phyloP scores from a whole-genome alignment of 495 filamentous ascomycete species.

The Penicillium daleae region DNA sequence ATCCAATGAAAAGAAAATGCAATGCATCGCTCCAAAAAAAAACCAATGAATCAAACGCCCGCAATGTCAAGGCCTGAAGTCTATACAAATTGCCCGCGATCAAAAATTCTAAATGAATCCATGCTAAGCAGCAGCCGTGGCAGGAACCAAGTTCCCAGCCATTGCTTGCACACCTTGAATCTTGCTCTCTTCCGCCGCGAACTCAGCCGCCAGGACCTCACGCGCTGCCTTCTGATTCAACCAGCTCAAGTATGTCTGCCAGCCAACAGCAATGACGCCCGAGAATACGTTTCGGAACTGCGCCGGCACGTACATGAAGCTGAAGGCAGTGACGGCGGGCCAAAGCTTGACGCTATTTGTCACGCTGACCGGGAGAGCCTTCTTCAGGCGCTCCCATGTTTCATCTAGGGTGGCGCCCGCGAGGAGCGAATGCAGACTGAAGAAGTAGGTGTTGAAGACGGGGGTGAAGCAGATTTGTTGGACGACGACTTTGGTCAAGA shows the following conservation, averaged over 20 bases:
- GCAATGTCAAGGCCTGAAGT: constrained; percentile 16
- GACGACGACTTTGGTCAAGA: constrained; percentile 75
- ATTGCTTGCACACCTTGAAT: constrained; percentile 7
- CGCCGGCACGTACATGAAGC: constrained; percentile 78
- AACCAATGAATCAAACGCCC: constrained; percentile 5
- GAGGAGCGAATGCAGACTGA: constrained; percentile 75
- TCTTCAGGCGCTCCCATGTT: constrained; percentile 68
- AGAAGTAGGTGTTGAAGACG: constrained; percentile 90
- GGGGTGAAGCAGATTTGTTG: constrained; percentile 86
- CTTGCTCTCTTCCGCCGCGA: not conserved
- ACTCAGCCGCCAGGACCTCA: constrained; percentile 52
- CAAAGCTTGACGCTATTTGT: constrained; percentile 85
- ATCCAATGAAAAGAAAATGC: constrained; percentile 8
- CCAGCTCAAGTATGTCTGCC: constrained; percentile 88
- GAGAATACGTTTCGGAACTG: constrained; percentile 81
- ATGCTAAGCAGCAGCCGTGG: constrained; percentile 33
- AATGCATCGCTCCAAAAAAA: constrained; percentile 23
- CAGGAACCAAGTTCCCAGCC: constrained; percentile 19
- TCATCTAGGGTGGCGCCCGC: constrained; percentile 61
- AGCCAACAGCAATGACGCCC: constrained; percentile 77
- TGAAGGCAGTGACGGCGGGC: constrained; percentile 87
- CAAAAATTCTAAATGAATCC: not conserved
- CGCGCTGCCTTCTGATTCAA: constrained; percentile 75
- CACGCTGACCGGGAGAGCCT: constrained; percentile 76
- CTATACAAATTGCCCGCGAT: constrained; percentile 18